phyloP scores from a whole-genome alignment of 2,329 filamentous ascomycete genomes.

The Curvularia sp. region DNA sequence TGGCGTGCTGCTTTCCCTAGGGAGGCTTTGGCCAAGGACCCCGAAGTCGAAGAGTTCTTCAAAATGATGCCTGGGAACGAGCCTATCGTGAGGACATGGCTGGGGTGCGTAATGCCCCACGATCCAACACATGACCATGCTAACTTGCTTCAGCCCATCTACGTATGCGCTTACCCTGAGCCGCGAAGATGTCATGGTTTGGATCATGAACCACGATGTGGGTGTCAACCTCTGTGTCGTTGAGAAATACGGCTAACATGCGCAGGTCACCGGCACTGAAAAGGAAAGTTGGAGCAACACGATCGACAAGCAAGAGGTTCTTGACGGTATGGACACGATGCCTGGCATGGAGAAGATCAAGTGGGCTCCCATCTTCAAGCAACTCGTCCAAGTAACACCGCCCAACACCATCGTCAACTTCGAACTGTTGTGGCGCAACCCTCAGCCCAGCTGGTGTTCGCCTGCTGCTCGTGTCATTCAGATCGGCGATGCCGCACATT shows the following conservation, averaged over 20 bases:
- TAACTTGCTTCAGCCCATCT: conserved; percentile 37
- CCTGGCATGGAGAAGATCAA: conserved; percentile 52
- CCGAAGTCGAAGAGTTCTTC: conserved; percentile 58
- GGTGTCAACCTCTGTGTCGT: conserved; percentile 8
- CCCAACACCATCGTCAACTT: conserved; percentile 59
- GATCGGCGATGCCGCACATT: conserved; percentile 57
- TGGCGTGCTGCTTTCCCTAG: conserved; percentile 53
- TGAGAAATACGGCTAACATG: conserved; percentile 16
- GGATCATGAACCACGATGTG: conserved; percentile 60
- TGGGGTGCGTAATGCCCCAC: conserved; percentile 43
- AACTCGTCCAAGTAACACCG: conserved; percentile 55
- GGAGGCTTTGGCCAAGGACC: conserved; percentile 55
- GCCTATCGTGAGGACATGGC: conserved; percentile 56
- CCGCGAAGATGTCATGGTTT: conserved; percentile 58
- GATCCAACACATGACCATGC: background rate
- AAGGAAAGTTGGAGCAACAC: conserved; percentile 58
- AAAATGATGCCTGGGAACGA: conserved; percentile 53
- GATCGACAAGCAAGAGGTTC: conserved; percentile 56
- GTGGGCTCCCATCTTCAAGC: conserved; percentile 57
- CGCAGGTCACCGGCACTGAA: conserved; percentile 54
- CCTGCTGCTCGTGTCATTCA: conserved; percentile 54
- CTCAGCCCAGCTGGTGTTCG: conserved; percentile 56
- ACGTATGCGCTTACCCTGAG: conserved; percentile 57
- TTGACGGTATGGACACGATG: conserved; percentile 56
- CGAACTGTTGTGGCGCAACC: conserved; percentile 58